Conservation (phyloP, 1,284 basidiomycete genomes). For the Leccinum griseonigrum region DNA sequence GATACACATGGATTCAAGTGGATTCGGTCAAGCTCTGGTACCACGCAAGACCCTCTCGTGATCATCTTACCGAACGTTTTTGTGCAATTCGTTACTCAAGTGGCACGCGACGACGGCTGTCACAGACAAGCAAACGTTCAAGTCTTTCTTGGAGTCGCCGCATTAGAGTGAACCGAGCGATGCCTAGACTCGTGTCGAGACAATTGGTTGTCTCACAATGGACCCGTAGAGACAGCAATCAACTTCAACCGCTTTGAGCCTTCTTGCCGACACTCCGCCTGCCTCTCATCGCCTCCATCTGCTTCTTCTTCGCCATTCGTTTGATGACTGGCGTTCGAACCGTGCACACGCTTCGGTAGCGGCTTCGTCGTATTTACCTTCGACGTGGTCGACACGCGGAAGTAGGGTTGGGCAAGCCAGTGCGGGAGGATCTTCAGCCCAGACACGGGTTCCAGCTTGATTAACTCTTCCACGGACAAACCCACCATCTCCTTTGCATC, state of each 20-base stretch:
- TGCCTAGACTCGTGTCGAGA: neutral
- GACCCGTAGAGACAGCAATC: neutral
- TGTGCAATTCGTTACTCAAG: neutral
- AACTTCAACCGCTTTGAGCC: conserved; percentile 16
- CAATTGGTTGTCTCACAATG: neutral
- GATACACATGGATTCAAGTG: neutral
- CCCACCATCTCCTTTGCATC: conserved; percentile 42
- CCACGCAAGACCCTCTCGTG: neutral
- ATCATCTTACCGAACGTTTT: neutral
- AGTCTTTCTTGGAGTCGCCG: neutral
- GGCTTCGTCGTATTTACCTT: neutral
- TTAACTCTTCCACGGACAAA: conserved; percentile 42
- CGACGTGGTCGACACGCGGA: conserved; percentile 11
- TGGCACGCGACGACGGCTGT: neutral
- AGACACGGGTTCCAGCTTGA: conserved; percentile 48
- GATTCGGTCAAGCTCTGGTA: neutral
- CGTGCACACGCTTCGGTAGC: conserved; percentile 14
- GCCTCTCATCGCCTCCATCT: neutral
- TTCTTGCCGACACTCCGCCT: conserved; percentile 2
- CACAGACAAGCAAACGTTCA: neutral
- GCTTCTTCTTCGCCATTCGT: neutral
- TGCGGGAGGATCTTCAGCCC: conserved; percentile 68
- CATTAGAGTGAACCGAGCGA: neutral
- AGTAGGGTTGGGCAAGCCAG: conserved; percentile 78
- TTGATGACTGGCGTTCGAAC: neutral